Conservation (phyloP, 352 stramenopile genomes). For the Phytophthora fragariaefolia region DNA sequence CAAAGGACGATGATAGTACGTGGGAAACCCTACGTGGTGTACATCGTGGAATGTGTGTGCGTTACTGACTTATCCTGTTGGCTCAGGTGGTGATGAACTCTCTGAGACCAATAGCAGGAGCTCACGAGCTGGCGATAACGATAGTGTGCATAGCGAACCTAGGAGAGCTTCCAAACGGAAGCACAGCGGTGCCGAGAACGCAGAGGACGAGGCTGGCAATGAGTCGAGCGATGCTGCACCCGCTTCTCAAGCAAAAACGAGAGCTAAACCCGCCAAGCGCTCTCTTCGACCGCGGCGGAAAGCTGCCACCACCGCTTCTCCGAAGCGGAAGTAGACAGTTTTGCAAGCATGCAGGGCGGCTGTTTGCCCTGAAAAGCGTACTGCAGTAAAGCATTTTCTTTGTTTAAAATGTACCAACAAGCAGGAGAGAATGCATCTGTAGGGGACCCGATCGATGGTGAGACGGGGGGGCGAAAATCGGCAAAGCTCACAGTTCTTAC, state of each 20-base stretch:
- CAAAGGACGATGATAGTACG: conserved; percentile 47
- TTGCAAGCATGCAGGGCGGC: conserved; percentile 18
- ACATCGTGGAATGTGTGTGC: not conserved
- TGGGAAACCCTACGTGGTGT: not conserved
- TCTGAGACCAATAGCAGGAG: conserved; percentile 38
- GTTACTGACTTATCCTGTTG: conserved; percentile 20
- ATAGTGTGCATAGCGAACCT: conserved; percentile 35
- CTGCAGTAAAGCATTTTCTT: conserved; percentile 44
- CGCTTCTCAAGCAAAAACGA: conserved; percentile 29
- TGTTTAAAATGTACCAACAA: conserved; percentile 53
- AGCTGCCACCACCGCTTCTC: conserved; percentile 48
- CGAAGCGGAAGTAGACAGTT: conserved; percentile 42
- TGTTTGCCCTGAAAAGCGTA: conserved; percentile 14
- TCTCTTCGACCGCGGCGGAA: conserved; percentile 67
- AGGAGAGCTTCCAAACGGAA: conserved; percentile 27
- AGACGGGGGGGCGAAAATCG: conserved; percentile 24
- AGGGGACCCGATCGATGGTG: conserved; percentile 24
- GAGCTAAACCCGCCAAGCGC: conserved; percentile 36
- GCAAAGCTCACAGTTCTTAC: conserved; percentile 49
- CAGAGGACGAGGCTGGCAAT: conserved; percentile 52
- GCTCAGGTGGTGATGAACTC: conserved; percentile 30
- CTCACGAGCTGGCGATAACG: conserved; percentile 33
- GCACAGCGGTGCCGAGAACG: conserved; percentile 37
- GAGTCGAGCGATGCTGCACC: conserved; percentile 61
- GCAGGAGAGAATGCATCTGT: conserved; percentile 36